Conservation (phyloP, 768 basidiomycete species). For the Psilocybe sp. region DNA sequence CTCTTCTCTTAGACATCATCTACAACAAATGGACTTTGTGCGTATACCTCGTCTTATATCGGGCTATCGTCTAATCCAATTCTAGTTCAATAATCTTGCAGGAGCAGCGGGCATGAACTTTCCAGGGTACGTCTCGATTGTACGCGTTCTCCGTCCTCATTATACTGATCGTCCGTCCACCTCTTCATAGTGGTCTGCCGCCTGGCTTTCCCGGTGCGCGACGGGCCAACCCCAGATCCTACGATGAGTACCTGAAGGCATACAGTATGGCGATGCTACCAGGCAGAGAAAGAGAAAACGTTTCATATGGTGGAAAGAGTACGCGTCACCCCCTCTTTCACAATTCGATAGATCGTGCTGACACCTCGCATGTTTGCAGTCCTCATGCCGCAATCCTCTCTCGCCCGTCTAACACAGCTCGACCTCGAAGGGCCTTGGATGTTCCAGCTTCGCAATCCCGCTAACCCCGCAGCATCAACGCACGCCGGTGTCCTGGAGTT, state of each 20-base stretch:
- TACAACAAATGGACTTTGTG: slow-evolving; percentile 42
- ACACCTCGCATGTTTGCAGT: slow-evolving; percentile 44
- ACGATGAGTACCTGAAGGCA: slow-evolving; percentile 91
- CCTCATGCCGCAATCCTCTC: slow-evolving; percentile 94
- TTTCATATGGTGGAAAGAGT: slow-evolving; percentile 98
- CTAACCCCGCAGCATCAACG: slow-evolving; percentile 79
- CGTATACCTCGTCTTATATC: slow-evolving; percentile 14
- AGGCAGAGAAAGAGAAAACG: slow-evolving; percentile 80
- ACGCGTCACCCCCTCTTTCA: slow-evolving; percentile 22
- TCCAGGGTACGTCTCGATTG: slow-evolving; percentile 44
- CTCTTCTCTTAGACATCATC: slow-evolving; percentile 7
- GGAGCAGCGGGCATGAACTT: slow-evolving; percentile 66
- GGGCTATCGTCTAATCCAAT: background rate
- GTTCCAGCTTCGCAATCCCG: slow-evolving; percentile 93
- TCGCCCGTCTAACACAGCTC: slow-evolving; percentile 82
- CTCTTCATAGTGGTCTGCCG: slow-evolving; percentile 45
- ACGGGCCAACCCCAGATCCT: slow-evolving; percentile 65
- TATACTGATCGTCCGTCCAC: slow-evolving; percentile 9
- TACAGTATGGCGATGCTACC: slow-evolving; percentile 95
- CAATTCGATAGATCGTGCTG: slow-evolving; percentile 4
- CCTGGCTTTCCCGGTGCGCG: slow-evolving; percentile 46
- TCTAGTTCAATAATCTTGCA: slow-evolving; percentile 41
- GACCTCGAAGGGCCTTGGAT: slow-evolving; percentile 94
- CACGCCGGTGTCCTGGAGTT: slow-evolving; percentile 99
- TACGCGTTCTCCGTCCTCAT: slow-evolving; percentile 2